Conservation (phyloP, 768 basidiomycete species). For the Tricholoma matsutake region DNA sequence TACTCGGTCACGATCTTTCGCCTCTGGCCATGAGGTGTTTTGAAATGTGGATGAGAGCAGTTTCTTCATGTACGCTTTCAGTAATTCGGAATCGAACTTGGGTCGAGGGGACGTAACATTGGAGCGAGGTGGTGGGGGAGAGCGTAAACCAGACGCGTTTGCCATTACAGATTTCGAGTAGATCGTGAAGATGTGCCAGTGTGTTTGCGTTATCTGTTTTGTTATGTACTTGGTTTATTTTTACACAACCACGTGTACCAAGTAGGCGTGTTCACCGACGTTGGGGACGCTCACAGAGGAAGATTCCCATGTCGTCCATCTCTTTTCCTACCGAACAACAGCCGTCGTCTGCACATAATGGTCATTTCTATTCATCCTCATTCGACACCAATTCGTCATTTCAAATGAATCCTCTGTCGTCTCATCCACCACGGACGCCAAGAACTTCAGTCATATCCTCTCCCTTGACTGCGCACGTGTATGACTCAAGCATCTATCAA, state of each 20-base stretch:
- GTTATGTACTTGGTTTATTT: conserved; percentile 17
- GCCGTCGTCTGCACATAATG: conserved; percentile 42
- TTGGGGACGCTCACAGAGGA: background rate
- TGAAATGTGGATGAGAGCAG: conserved; percentile 70
- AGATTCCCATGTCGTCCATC: conserved; percentile 57
- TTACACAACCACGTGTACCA: conserved; percentile 18
- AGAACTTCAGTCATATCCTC: conserved; percentile 48
- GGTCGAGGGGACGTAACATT: conserved; percentile 53
- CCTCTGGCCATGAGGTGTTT: conserved; percentile 60
- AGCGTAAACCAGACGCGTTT: conserved; percentile 47
- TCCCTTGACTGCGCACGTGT: conserved; percentile 32
- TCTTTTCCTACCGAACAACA: conserved; percentile 51
- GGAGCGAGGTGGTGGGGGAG: conserved; percentile 60
- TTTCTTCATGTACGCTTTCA: conserved; percentile 81
- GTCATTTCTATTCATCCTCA: conserved; percentile 52
- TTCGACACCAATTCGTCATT: conserved; percentile 64
- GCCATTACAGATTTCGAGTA: conserved; percentile 7
- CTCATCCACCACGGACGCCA: conserved; percentile 77
- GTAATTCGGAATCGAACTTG: conserved; percentile 70
- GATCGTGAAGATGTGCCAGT: background rate
- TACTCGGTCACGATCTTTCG: conserved; percentile 65
- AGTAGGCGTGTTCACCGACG: background rate
- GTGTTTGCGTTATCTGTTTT: background rate
- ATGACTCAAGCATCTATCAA: conserved; percentile 42
- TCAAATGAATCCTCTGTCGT: conserved; percentile 79